Base-by-base conservation (phyloP, 371 early-diverging fungal species). In the Rhizopus stolonifer region DNA sequence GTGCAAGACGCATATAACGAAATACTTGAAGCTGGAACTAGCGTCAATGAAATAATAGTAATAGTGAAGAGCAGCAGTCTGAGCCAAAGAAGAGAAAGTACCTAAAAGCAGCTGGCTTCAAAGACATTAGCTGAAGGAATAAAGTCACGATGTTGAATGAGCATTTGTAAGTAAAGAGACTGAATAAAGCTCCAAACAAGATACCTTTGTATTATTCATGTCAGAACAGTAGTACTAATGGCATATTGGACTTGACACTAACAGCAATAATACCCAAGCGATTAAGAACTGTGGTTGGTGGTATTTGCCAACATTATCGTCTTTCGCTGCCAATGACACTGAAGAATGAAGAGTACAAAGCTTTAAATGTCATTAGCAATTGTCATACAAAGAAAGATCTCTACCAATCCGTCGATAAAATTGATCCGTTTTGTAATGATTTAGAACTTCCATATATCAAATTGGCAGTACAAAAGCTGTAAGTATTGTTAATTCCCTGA, bases 11-110 rank as follows among this genome's bases (percentile, higher is more conserved):
- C 39, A 50, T 40, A 50, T 17, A 36, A 50, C 40, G 51, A 50
- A 50, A 50, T 50, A 40, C 51, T 50, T 50, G 51, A 50, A 50
- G 42, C 51, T 50, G 51, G 51, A 50, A 50, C 51, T 50, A 50
- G 51, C 40, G 40, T 40, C 51, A 40, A 50, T 40, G 51, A 50
- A 50, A 50, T 50, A 50, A 40, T 17, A 40, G 51, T 40, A 50
- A 50, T 40, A 2, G 51, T 50, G 51, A 40, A 50, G 51, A 50
- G 39, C 51, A 50, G 51, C 51, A 50, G 51, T 40, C 51, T 50
- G 51, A 50, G 18, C 42, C 51, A 50, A 50, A 50, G 51, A 50
- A 50, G 51, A 50, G 51, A 50, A 50, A 50, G 42, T 40, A 50
- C 40, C 40, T 50, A 39, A 50, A 50, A 50, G 18, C 51, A 40